Base-by-base conservation (phyloP, 208 protist species). In the Acanthamoeba pearcei region DNA sequence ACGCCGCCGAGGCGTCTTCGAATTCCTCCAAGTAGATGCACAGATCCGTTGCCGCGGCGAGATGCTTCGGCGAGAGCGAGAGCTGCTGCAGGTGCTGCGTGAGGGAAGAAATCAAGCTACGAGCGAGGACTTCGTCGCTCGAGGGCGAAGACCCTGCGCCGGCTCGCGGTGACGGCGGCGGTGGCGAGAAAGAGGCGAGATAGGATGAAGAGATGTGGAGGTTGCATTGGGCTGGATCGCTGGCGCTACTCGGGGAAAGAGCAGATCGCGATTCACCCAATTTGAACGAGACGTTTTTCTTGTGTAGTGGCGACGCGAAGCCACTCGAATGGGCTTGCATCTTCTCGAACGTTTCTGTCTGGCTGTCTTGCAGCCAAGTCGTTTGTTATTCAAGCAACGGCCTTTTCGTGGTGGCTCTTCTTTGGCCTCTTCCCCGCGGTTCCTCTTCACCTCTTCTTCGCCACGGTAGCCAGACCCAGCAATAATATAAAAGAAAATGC, bases 1-100 rank as follows among this genome's bases (percentile, higher is more conserved):
- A 64, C 17, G 80, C 80, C 8, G 80, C 19, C 5, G 74, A n/a
- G 80, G 51, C 6, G 32, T 64, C 35, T 5, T 88, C 51, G 51
- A 88, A 88, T 42, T 88, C 80, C n/a, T 57, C 80, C 24, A 88
- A 24, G 4, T 66, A 22, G 42, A 88, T n/a, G 80, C 80, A 55
- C 51, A 88, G 32, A 17, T 88, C 27, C 5, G 80, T 49, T 15
- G 42, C 5, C 51, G n/a, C 13, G 3, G n/a, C 13, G 3, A 51
- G 4, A 66, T 32, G 80, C 46, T 49, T 49, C 49, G 27, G 22
- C 57, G 78, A n/a, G 9, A 27, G 12, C 8, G 78, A 88, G 4
- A 5, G 80, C 51, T 88, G 80, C n/a, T 88, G 80, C 22, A 57
- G 80, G 51, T 88, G 17, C n/a, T 88, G 80, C 0, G 80, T 88